Evolutionary conservation across 257 asterid species (phyloP).

Genomic region (Orobanche coerulescens): DNA sequence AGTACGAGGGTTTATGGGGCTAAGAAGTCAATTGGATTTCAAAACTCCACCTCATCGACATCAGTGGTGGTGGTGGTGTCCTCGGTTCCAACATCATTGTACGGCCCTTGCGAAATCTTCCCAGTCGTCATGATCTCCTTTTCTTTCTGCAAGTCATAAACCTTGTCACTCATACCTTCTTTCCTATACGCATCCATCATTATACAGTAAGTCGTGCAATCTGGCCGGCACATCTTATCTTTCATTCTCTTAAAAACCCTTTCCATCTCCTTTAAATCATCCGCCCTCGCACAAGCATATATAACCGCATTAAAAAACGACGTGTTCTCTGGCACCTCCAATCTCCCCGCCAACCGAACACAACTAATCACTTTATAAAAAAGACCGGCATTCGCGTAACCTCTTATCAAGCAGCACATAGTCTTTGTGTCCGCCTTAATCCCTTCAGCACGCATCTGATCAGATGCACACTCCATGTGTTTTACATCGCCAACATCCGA

Average conservation of each 20-base stretch:
- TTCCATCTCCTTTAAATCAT: constrained; percentile 86
- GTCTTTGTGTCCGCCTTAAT: constrained; percentile 81
- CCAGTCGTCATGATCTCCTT: constrained; percentile 21
- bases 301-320: constrained; percentile 75
- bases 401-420: constrained; percentile 75
- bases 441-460: constrained; percentile 78
- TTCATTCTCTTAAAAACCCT: constrained; percentile 84
- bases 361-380: constrained; percentile 71
- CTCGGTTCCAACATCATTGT: constrained; percentile 24
- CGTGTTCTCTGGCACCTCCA: constrained; percentile 80
- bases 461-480: constrained; percentile 77
- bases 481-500: constrained; percentile 75
- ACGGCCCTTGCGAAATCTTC: constrained; percentile 17
- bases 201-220: constrained; percentile 54
- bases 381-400: constrained; percentile 76
- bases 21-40: not conserved
- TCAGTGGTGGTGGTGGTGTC: not conserved
- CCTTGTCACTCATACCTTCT: constrained; percentile 86
- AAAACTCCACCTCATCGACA: constrained; percentile 13
- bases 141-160: constrained; percentile 64
- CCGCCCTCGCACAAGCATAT: constrained; percentile 78
- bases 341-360: constrained; percentile 67
- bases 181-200: constrained; percentile 75
- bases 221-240: constrained; percentile 56
- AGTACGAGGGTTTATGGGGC: not conserved